These are phyloP conservation scores for Epichloe amarillans DNA, from an alignment of 2,329 filamentous ascomycete genomes.

Conservation along the genomic window DNA sequence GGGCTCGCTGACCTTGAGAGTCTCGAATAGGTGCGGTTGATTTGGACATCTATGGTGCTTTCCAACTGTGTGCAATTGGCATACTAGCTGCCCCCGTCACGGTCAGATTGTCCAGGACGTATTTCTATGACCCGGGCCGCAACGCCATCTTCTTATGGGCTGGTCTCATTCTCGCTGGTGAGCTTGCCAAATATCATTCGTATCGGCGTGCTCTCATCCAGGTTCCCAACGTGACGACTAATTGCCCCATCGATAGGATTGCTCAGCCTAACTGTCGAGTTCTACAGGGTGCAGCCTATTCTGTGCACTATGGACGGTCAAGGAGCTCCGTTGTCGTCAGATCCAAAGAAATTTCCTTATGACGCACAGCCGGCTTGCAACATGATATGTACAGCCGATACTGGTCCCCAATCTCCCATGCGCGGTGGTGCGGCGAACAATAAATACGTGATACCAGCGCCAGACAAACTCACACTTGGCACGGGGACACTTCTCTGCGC, in stretches of 20 bases:
- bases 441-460: conserved; percentile 49
- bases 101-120: conserved; percentile 46
- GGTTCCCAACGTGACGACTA: neutral
- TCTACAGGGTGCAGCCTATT: conserved; percentile 38
- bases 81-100: conserved; percentile 51
- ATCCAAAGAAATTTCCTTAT: conserved; percentile 30
- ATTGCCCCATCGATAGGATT: conserved; percentile 27
- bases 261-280: conserved; percentile 49
- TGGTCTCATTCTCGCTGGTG: conserved; percentile 43
- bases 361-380: conserved; percentile 27
- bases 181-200: conserved; percentile 9
- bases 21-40: conserved; percentile 41
- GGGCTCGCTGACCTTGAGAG: neutral
- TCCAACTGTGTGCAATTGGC: conserved; percentile 53
- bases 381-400: conserved; percentile 29
- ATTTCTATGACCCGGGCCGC: conserved; percentile 49
- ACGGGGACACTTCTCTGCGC: conserved; percentile 47
- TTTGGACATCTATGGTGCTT: conserved; percentile 55
- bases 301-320: conserved; percentile 27
- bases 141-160: conserved; percentile 58
- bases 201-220: neutral
- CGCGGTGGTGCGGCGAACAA: conserved; percentile 41
- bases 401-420: conserved; percentile 41
- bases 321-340: conserved; percentile 22
- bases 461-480: conserved; percentile 40